Evolutionary conservation across 1,139 yeast species (phyloP).

Genomic region (Geotrichum fermentans): DNA sequence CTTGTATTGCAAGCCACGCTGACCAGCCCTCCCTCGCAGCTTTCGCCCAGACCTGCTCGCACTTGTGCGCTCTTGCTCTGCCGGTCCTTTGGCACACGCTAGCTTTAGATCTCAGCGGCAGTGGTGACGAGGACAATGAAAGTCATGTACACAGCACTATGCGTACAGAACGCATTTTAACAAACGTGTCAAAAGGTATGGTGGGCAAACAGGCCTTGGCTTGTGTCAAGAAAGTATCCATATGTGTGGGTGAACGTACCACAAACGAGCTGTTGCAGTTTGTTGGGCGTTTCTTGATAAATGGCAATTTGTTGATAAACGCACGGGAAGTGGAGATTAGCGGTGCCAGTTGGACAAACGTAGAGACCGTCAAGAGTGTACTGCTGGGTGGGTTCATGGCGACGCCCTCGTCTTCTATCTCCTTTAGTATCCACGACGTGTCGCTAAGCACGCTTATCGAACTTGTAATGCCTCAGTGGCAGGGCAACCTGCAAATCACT

Average conservation of each 20-base stretch:
- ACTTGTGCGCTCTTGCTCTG: background rate
- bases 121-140: background rate
- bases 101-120: background rate
- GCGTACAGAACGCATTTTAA: background rate
- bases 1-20: background rate
- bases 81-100: background rate
- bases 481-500: constrained; percentile 4
- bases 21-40: background rate
- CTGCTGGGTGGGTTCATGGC: background rate
- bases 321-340: constrained; percentile 5
- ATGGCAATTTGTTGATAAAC: background rate
- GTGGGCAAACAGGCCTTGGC: background rate
- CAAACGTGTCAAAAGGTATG: background rate
- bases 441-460: constrained; percentile 11
- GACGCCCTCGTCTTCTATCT: background rate
- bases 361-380: background rate
- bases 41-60: background rate
- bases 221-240: background rate
- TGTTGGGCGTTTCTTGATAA: background rate
- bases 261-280: background rate
- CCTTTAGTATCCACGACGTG: constrained; percentile 4
- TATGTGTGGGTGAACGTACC: background rate
- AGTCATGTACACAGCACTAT: background rate
- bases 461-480: constrained; percentile 4
- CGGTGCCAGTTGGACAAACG: constrained; percentile 1